Percentiles rank a stretch among this genome's conserved stretches.
Evolutionary conservation across 2,329 filamentous ascomycete species (phyloP).

Genomic region (Talaromyces sp.): DNA sequence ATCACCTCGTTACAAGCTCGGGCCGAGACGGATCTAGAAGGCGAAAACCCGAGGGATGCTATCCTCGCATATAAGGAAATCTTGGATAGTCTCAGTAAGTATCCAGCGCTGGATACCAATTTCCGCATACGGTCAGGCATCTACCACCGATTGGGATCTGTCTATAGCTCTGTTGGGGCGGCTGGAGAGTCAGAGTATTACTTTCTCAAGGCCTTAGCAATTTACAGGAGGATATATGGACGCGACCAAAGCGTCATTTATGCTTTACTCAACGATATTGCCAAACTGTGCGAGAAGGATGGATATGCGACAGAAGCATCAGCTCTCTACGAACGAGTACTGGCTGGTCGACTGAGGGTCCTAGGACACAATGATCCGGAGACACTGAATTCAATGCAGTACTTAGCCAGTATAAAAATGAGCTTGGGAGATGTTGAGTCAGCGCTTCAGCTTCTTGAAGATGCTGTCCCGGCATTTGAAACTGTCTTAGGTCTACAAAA

Average conservation of each 20-base stretch:
- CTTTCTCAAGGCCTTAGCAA: slow-evolving; percentile 27
- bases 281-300: slow-evolving; percentile 27
- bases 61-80: slow-evolving; percentile 26
- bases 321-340: slow-evolving; percentile 30
- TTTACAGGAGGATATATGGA: slow-evolving; percentile 28
- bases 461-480: slow-evolving; percentile 29
- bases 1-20: slow-evolving; percentile 20
- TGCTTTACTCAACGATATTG: slow-evolving; percentile 28
- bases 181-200: slow-evolving; percentile 28
- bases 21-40: slow-evolving; percentile 25
- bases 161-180: slow-evolving; percentile 26
- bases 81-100: slow-evolving; percentile 23
- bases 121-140: slow-evolving; percentile 25
- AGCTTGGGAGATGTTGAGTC: slow-evolving; percentile 28
- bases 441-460: slow-evolving; percentile 28
- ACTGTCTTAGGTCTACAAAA: slow-evolving; percentile 30
- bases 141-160: slow-evolving; percentile 26
- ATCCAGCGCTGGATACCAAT: slow-evolving; percentile 26
- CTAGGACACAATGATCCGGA: slow-evolving; percentile 30
- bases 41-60: slow-evolving; percentile 24
- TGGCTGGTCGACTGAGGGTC: slow-evolving; percentile 29
- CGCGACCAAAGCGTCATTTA: slow-evolving; percentile 31
- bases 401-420: slow-evolving; percentile 28
- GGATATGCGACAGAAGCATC: slow-evolving; percentile 32
- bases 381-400: slow-evolving; percentile 31